Conservation (phyloP, 2,329 filamentous ascomycete genomes). For the Fusarium citri region DNA sequence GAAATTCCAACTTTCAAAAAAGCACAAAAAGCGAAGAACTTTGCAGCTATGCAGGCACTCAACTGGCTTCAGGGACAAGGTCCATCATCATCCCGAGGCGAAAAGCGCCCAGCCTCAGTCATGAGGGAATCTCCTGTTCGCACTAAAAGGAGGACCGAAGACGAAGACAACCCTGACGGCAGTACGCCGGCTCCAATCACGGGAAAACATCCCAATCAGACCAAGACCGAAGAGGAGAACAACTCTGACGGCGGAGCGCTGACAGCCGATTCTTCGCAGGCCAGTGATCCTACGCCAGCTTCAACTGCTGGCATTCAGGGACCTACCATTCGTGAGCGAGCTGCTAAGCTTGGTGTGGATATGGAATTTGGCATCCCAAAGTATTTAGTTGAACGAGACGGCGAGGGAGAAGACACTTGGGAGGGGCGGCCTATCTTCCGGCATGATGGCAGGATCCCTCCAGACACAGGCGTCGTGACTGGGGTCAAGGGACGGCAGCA, state of each 20-base stretch:
- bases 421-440: slow-evolving; percentile 52
- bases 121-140: slow-evolving; percentile 6
- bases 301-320: not conserved
- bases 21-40: slow-evolving; percentile 66
- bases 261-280: not conserved
- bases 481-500: slow-evolving; percentile 51
- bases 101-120: slow-evolving; percentile 14
- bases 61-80: slow-evolving; percentile 4
- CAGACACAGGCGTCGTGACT: slow-evolving; percentile 49
- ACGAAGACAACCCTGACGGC: slow-evolving; percentile 20
- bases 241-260: slow-evolving; percentile 20
- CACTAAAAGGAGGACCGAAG: slow-evolving; percentile 33
- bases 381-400: slow-evolving; percentile 49
- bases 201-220: slow-evolving; percentile 8
- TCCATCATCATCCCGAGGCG: slow-evolving; percentile 9
- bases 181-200: slow-evolving; percentile 7
- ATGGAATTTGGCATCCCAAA: slow-evolving; percentile 51
- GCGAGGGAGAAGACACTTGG: slow-evolving; percentile 47
- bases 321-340: slow-evolving; percentile 41
- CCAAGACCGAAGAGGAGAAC: slow-evolving; percentile 30
- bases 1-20: slow-evolving; percentile 53
- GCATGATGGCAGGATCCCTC: slow-evolving; percentile 47
- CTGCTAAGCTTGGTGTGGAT: slow-evolving; percentile 49
- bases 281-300: not conserved
- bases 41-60: slow-evolving; percentile 61